phyloP scores from a whole-genome alignment of 2,329 filamentous ascomycete genomes.

The Penicillium sp. region DNA sequence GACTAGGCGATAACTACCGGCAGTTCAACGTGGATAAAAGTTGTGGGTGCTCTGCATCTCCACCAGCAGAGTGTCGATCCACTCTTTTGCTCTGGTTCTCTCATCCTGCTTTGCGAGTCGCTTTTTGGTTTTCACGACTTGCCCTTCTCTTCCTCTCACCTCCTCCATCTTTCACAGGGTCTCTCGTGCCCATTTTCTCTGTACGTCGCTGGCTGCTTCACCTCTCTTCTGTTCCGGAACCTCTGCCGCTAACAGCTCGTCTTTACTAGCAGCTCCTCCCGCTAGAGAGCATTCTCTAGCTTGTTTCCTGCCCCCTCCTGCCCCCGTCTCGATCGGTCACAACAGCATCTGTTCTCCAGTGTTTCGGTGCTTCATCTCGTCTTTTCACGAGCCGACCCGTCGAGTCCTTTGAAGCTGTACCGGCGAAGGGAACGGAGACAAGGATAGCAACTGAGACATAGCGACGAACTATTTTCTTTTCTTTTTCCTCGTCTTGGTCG shows the following conservation, averaged over 20 bases:
- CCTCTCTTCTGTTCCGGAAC: neutral
- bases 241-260: slow-evolving; percentile 3
- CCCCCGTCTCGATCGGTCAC: slow-evolving; percentile 14
- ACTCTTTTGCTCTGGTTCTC: slow-evolving; percentile 22
- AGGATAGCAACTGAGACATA: slow-evolving; percentile 4
- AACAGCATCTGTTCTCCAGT: slow-evolving; percentile 6
- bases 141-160: slow-evolving; percentile 2
- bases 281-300: slow-evolving; percentile 14
- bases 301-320: slow-evolving; percentile 14
- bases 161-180: neutral
- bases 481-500: slow-evolving; percentile 12
- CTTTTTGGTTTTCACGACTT: slow-evolving; percentile 1
- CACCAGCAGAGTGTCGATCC: slow-evolving; percentile 24
- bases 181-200: slow-evolving; percentile 7
- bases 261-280: slow-evolving; percentile 18
- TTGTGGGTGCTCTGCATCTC: slow-evolving; percentile 17
- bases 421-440: slow-evolving; percentile 1
- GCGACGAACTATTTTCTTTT: neutral
- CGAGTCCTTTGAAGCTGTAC: slow-evolving; percentile 12
- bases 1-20: neutral
- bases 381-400: slow-evolving; percentile 19
- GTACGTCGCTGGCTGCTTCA: slow-evolving; percentile 8
- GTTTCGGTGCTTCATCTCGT: slow-evolving; percentile 21
- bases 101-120: slow-evolving; percentile 10
- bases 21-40: neutral